A percentile compares a stretch with the other conserved stretches of the same genome.
phyloP scores from a whole-genome alignment of 73 alveolate species.

The Tetrahymena thermophila region DNA sequence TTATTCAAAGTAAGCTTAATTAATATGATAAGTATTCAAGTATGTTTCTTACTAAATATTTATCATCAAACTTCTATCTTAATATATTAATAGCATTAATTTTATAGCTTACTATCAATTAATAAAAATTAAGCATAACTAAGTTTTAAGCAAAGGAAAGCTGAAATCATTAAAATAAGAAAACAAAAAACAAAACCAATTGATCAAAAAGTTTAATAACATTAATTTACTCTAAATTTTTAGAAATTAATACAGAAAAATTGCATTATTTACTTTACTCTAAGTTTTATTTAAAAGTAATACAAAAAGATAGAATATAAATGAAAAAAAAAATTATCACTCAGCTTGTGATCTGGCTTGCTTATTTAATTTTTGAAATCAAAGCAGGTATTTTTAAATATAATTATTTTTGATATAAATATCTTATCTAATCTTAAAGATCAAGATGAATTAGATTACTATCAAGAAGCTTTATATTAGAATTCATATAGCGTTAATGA shows the following conservation, averaged over 20 bases:
- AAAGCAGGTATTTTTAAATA: neutral
- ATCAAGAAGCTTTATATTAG: neutral
- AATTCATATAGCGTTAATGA: neutral
- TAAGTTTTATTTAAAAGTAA: too few relatives aligned
- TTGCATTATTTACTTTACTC: neutral
- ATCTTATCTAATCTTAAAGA: neutral
- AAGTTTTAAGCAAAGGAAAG: neutral
- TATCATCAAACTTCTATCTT: neutral
- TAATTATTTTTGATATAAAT: neutral
- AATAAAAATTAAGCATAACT: neutral
- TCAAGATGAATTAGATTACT: neutral
- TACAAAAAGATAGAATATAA: neutral
- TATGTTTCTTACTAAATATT: neutral
- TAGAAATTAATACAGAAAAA: neutral
- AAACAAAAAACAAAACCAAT: neutral
- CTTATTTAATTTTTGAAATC: neutral
- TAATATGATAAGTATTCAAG: neutral
- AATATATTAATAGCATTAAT: too few relatives aligned
- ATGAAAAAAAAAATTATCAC: neutral
- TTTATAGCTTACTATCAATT: too few relatives aligned
- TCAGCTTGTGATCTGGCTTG: neutral
- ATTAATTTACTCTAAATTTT: neutral
- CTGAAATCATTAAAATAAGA: neutral
- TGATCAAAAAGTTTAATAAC: neutral
- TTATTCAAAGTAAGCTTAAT: neutral